These are phyloP conservation scores for barrel medic (Medicago truncatula) DNA, from an alignment of 306 rosid genomes.

Conservation along the genomic window DNA sequence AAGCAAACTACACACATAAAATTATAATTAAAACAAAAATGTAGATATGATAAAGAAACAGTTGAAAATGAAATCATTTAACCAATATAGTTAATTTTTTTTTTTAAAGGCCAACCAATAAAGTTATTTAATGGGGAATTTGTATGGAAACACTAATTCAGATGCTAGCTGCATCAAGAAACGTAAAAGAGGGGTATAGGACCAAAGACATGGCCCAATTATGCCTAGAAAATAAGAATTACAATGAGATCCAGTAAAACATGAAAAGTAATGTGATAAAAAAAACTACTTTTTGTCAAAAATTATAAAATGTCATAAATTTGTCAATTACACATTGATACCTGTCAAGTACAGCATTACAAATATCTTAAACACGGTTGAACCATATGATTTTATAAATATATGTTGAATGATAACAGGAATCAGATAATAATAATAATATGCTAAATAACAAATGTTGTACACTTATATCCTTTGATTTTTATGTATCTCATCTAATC, in stretches of 20 bases:
- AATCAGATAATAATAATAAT: constrained; percentile 3
- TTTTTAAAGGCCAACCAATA: not conserved
- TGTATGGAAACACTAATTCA: constrained; percentile 1
- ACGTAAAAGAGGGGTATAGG: constrained; percentile 1
- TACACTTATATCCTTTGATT: constrained; percentile 5
- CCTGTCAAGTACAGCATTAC: not conserved
- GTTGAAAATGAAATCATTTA: constrained; percentile 9
- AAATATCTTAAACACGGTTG: constrained; percentile 9
- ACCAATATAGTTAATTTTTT: not conserved
- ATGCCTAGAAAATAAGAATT: not conserved
- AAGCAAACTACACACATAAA: constrained; percentile 25
- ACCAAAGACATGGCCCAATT: not conserved
- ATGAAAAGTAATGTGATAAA: not conserved
- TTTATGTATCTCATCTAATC: constrained; percentile 1
- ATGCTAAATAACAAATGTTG: not conserved
- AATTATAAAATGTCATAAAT: constrained; percentile 13
- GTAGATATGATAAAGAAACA: constrained; percentile 1
- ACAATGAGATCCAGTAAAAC: constrained; percentile 26
- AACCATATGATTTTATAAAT: not conserved
- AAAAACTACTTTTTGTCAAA: not conserved
- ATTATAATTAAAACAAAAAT: constrained; percentile 13
- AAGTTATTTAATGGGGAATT: constrained; percentile 11
- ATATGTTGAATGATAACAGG: not conserved
- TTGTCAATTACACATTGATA: not conserved
- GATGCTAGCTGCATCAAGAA: not conserved